A percentile compares a stretch with the other conserved stretches of the same genome.
These are phyloP conservation scores for Trametes cinnabarina DNA, from an alignment of 768 basidiomycete genomes.

Conservation along the genomic window DNA sequence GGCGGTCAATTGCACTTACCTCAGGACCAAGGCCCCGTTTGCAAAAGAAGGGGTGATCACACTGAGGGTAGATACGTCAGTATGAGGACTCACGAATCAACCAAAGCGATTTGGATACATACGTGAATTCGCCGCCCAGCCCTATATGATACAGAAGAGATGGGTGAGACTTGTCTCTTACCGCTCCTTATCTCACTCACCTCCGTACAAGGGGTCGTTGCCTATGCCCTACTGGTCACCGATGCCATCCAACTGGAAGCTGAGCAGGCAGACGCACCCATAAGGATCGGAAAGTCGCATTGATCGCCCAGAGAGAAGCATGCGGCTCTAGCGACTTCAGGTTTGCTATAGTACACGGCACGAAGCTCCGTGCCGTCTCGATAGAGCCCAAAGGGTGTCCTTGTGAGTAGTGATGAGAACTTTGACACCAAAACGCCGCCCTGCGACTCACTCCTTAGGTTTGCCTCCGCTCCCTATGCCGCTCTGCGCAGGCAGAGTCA, in stretches of 20 bases:
- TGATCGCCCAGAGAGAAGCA: conserved; percentile 60
- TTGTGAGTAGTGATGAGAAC: conserved; percentile 24
- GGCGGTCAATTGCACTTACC: conserved; percentile 28
- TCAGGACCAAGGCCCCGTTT: conserved; percentile 72
- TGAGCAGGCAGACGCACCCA: conserved; percentile 44
- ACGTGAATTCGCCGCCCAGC: conserved; percentile 78
- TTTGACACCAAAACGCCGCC: background rate
- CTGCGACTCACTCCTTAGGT: conserved; percentile 58
- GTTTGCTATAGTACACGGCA: conserved; percentile 67
- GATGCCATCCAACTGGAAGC: background rate
- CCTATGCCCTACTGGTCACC: conserved; percentile 36
- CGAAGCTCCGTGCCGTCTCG: conserved; percentile 76
- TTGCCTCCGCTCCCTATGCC: conserved; percentile 67
- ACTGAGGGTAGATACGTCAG: conserved; percentile 34
- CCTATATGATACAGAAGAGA: conserved; percentile 37
- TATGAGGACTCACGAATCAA: background rate
- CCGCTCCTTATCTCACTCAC: conserved; percentile 31
- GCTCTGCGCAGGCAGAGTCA: conserved; percentile 41
- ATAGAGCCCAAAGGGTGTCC: conserved; percentile 75
- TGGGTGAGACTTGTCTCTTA: background rate
- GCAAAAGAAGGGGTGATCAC: conserved; percentile 72
- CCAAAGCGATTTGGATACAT: conserved; percentile 26
- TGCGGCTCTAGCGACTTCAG: conserved; percentile 64
- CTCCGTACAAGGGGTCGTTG: conserved; percentile 79
- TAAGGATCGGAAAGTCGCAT: conserved; percentile 73